Base-by-base conservation (phyloP, 176 grass and related monocot species). In the Avena insularis region DNA sequence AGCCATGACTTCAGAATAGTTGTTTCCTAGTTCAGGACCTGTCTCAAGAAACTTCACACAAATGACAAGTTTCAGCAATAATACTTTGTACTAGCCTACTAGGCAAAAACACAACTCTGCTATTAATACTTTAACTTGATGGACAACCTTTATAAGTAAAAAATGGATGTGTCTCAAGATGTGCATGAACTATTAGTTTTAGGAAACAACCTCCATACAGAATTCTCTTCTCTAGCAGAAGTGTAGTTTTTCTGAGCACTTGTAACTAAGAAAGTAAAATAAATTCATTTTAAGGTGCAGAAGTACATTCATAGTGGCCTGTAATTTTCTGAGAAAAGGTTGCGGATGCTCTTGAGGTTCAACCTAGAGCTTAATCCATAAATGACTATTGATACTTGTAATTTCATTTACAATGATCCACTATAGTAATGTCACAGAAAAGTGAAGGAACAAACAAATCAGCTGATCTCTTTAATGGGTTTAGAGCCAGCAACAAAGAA, bases 1-100 rank as follows among this genome's bases (percentile, higher is more conserved):
- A 85, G 97, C 94, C 75, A 99, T 96, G 46, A 97, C 94, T 86
- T 99, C 97, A 87, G 97, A 90, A 79, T 94, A 99, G 81, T 86
- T 97, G 83, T 57, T 94, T 79, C 92, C 92, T 84, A 99, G 91
- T 90, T 99, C 94, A 89, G 85, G 85, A 29, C 92, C 94, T 90
- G 94, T 99, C 57, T 99, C 97, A 9, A 99, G 84, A 89, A 99
- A 97, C 97, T 99, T 62, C 20, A 87, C 8, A 46, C 21, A 47
- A 67, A 76, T 59, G n/a, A 9, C 19, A 65, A 82, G 9, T 82
- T 53, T 79, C 15, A 81, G 86, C 60, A 58, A 56, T 5, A 83
- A 60, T 53, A 69, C 51, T 25, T 12, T 31, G 59, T 43, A 64
- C 20, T 58, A 64, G 15, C 12, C 8, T 46, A 46, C 45, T 76